These are phyloP conservation scores for Boechera stricta DNA, from an alignment of 345 rosid species.

Conservation along the genomic window DNA sequence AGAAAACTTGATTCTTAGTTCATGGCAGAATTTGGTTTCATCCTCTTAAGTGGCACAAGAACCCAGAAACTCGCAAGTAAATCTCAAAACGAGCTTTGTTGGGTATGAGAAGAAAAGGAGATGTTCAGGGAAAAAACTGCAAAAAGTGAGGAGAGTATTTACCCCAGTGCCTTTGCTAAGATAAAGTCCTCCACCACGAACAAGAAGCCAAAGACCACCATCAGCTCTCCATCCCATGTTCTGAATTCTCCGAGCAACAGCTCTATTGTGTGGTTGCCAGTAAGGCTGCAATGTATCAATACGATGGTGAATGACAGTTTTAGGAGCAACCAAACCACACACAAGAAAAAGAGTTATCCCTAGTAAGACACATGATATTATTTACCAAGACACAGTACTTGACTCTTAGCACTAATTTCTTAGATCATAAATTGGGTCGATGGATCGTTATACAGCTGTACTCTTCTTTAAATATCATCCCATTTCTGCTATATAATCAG, in stretches of 20 bases:
- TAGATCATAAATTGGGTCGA: neutral
- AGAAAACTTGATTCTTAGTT: neutral
- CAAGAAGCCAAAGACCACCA: slow-evolving; percentile 99
- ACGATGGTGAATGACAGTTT: slow-evolving; percentile 10
- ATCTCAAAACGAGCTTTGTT: neutral
- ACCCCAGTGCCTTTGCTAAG: slow-evolving; percentile 97
- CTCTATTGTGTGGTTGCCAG: slow-evolving; percentile 99
- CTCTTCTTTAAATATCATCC: neutral
- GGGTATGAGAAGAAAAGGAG: neutral
- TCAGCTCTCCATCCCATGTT: slow-evolving; percentile 99
- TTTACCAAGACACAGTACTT: neutral
- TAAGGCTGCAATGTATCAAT: slow-evolving; percentile 58
- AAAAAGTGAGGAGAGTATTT: slow-evolving; percentile 38
- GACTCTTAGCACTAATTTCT: neutral
- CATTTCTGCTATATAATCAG: slow-evolving; percentile 7
- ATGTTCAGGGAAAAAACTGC: too few relatives aligned
- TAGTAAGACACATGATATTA: neutral
- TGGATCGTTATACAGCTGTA: neutral
- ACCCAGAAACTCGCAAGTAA: neutral
- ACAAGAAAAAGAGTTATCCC: neutral
- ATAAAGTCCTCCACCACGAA: slow-evolving; percentile 97
- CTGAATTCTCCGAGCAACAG: slow-evolving; percentile 93
- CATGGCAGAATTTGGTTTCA: neutral
- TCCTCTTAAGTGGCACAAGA: neutral
- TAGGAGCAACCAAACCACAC: slow-evolving; percentile 28